Conservation (phyloP, 345 rosid species). For the Gossypium sturtianum region DNA sequence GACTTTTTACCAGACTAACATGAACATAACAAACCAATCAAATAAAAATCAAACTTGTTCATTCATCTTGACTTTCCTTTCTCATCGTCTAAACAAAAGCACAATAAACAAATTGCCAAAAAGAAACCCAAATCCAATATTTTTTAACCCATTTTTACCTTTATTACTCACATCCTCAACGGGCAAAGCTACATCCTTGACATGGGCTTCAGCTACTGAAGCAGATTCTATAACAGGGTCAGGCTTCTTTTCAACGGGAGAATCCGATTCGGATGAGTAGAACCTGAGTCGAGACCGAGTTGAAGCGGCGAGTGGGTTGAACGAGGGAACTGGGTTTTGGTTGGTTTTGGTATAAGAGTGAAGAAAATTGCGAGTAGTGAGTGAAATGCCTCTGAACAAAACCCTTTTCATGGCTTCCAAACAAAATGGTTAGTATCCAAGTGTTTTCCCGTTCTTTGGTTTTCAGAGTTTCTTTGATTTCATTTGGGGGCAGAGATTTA, state of each 20-base stretch:
- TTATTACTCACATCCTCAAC: constrained; percentile 3
- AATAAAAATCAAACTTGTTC: neutral
- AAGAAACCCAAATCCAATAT: neutral
- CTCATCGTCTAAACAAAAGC: neutral
- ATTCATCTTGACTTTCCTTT: neutral
- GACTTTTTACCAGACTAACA: neutral
- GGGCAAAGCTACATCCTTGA: neutral
- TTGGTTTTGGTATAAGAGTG: neutral
- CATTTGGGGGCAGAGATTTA: neutral
- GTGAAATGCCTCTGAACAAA: constrained; percentile 26
- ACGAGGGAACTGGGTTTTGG: neutral
- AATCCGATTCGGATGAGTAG: constrained; percentile 42
- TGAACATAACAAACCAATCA: neutral
- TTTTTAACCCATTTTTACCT: neutral
- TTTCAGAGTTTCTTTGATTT: neutral
- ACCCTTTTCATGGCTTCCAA: constrained; percentile 30
- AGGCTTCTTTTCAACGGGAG: constrained; percentile 22
- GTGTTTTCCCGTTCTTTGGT: neutral
- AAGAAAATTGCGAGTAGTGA: constrained; percentile 23
- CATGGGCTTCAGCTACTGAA: neutral
- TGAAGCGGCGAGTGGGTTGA: constrained; percentile 14
- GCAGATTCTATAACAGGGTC: constrained; percentile 19
- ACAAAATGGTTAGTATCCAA: neutral
- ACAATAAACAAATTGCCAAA: neutral
- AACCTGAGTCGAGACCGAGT: constrained; percentile 23